Base-by-base conservation (phyloP, 805 yeast species). In the Diddensiella santjacobensis region DNA sequence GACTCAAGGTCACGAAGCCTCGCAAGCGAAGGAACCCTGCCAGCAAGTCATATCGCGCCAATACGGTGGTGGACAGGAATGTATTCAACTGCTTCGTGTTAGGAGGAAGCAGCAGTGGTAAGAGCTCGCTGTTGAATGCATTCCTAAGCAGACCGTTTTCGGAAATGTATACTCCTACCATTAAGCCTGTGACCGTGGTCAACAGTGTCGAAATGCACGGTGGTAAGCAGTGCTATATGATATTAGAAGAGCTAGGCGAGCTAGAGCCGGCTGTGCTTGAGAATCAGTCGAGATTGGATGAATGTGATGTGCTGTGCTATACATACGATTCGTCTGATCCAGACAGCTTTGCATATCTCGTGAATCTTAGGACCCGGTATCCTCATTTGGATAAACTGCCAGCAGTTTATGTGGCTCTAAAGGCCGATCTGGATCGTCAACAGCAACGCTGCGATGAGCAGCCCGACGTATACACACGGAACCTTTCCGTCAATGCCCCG, bases 261-360 rank as follows among this genome's bases (percentile, higher is more conserved):
- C 69, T 85, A 24, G 96, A 87, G 61, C 81, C 86, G 0, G 95
- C 93, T 0, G 79, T 89, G 3, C 64, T 91, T 20, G 91, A 81
- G 42, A 87, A 90, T 61, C 74, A 73, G 31, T 63, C 70, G 13
- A 74, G 88, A 44, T 64, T 91, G 6, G 87, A 84, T 47, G 84
- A 84, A 44, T 93, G 98, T 67, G 99, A 93, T 64, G 96, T 89
- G 2, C 63, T 93, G 1, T 93, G 98, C 65, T 75, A 86, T 60
- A 76, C 89, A 0, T 93, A 93, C 65, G 99, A 93, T 63, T 88
- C 97, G 0, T 83, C 96, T 0, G 97, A 93, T 61, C 97, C 99
- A 0, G 95, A 91, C 47, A 87, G 96, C 38, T 93, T 93, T 64
- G 86, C 89, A 46, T 81, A 86, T 61, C 68, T 90, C 45, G 83